These are phyloP conservation scores for Letharia lupina DNA, from an alignment of 495 filamentous ascomycete genomes.

Conservation along the genomic window DNA sequence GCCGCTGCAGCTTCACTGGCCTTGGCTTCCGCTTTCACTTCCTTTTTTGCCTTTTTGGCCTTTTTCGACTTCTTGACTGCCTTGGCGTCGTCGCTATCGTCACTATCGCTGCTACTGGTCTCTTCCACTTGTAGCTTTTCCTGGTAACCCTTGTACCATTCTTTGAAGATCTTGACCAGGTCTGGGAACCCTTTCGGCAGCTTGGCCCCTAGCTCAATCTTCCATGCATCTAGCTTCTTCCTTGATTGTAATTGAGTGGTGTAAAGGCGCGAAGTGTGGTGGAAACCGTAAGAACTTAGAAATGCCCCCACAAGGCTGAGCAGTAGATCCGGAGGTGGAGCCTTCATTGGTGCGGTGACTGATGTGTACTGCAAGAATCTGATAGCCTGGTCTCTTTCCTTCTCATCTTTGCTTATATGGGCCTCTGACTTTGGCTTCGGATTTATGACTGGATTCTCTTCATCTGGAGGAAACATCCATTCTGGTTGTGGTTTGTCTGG, in stretches of 20 bases:
- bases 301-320: conserved; percentile 59
- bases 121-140: conserved; percentile 30
- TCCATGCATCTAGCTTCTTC: conserved; percentile 33
- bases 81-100: conserved; percentile 19
- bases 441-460: conserved; percentile 28
- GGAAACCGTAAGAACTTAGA: conserved; percentile 56
- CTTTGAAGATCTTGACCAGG: conserved; percentile 43
- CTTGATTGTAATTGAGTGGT: conserved; percentile 47
- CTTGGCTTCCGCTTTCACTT: conserved; percentile 12
- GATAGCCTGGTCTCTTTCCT: conserved; percentile 22
- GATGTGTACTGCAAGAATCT: conserved; percentile 25
- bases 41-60: conserved; percentile 14
- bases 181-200: conserved; percentile 37
- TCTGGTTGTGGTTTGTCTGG: conserved; percentile 27
- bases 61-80: conserved; percentile 20
- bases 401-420: conserved; percentile 20
- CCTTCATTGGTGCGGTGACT: conserved; percentile 21
- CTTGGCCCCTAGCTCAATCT: conserved; percentile 24
- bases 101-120: conserved; percentile 36
- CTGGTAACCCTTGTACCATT: conserved; percentile 34
- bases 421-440: conserved; percentile 26
- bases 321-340: conserved; percentile 47
- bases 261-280: conserved; percentile 49
- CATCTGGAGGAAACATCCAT: conserved; percentile 29
- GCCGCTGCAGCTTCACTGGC: conserved; percentile 10